Conservation (phyloP, 257 asterid species). For the Solanum chiquidenum region DNA sequence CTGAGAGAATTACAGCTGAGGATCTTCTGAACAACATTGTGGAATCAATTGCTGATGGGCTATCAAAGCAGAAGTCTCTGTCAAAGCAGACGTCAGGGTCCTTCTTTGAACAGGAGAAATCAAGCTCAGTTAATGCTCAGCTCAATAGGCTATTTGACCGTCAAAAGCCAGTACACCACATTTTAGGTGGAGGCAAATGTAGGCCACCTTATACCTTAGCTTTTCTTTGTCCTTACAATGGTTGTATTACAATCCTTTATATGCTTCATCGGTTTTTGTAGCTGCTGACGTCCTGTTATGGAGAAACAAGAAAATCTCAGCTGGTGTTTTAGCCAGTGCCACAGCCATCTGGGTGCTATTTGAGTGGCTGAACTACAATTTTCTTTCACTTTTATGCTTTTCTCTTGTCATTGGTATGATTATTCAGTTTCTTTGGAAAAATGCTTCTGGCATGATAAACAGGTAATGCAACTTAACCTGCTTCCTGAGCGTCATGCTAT, state of each 20-base stretch:
- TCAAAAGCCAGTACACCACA: constrained; percentile 59
- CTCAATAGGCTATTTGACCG: constrained; percentile 69
- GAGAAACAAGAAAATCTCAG: constrained; percentile 87
- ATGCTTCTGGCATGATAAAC: constrained; percentile 42
- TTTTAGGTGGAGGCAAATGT: constrained; percentile 89
- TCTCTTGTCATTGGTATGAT: constrained; percentile 40
- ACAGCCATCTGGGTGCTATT: constrained; percentile 68
- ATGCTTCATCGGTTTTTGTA: constrained; percentile 12
- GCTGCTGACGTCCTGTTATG: constrained; percentile 86
- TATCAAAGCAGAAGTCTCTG: constrained; percentile 40
- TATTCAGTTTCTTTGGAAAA: constrained; percentile 56
- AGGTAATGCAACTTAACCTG: constrained; percentile 13
- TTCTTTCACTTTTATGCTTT: constrained; percentile 58
- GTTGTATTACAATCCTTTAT: background rate
- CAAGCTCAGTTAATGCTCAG: constrained; percentile 28
- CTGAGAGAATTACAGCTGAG: constrained; percentile 65
- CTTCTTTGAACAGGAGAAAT: constrained; percentile 41
- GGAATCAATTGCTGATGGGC: constrained; percentile 48
- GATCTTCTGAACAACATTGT: constrained; percentile 45
- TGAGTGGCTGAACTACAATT: constrained; percentile 75
- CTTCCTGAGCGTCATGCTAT: background rate
- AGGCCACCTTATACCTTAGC: background rate
- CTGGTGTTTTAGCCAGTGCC: constrained; percentile 49
- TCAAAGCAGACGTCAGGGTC: constrained; percentile 45
- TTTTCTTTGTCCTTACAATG: background rate